Evolutionary conservation across 208 protist species (phyloP).

Genomic region (Crithidia acanthocephali): DNA sequence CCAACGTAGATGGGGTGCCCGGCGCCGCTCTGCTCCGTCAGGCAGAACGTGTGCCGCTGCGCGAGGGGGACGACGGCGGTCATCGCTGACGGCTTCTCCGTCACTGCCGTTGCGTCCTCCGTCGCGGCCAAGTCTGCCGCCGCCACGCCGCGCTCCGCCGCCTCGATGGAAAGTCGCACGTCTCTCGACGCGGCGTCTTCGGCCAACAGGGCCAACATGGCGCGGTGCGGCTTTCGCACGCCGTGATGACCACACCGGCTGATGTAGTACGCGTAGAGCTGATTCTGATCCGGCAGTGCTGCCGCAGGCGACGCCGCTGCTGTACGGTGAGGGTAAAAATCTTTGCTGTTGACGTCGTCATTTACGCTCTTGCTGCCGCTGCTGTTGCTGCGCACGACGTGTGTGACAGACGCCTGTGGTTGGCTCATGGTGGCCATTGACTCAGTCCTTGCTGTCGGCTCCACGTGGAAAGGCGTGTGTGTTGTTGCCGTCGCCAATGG

Average conservation of each 20-base stretch:
- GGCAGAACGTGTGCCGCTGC: slow-evolving; percentile 29
- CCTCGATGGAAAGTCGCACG: slow-evolving; percentile 38
- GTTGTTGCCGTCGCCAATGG: no score
- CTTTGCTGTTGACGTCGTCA: not conserved
- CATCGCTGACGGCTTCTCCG: not conserved
- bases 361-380: not conserved
- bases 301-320: not conserved
- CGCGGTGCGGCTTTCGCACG: slow-evolving; percentile 55
- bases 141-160: slow-evolving; percentile 35
- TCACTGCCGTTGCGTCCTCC: slow-evolving; percentile 21
- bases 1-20: slow-evolving; percentile 50
- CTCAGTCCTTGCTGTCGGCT: no score
- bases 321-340: not conserved
- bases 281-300: slow-evolving; percentile 53
- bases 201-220: slow-evolving; percentile 52
- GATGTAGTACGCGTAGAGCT: slow-evolving; percentile 75
- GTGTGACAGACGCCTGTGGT: not conserved
- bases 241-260: slow-evolving; percentile 56
- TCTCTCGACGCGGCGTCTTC: slow-evolving; percentile 54
- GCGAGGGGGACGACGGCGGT: slow-evolving; percentile 39
- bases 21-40: slow-evolving; percentile 11
- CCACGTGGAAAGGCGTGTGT: no score
- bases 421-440: not conserved
- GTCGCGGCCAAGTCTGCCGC: slow-evolving; percentile 39
- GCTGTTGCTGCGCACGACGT: not conserved